Conservation (phyloP, 2,329 filamentous ascomycete species). For the Biscogniauxia marginata region DNA sequence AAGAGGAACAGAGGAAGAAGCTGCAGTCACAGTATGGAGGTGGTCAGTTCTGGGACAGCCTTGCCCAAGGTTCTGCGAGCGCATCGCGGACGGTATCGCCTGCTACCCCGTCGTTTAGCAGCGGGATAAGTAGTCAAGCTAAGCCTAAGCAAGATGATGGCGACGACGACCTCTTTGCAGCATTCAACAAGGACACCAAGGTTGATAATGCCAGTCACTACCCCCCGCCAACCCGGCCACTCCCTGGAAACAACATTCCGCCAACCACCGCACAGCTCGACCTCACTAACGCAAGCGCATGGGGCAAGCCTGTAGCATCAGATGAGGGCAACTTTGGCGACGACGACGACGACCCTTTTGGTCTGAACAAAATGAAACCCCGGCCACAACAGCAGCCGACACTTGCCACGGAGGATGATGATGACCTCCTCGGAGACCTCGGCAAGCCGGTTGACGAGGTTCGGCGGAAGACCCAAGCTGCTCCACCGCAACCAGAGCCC, state of each 20-base stretch:
- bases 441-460: slow-evolving; percentile 65
- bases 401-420: slow-evolving; percentile 47
- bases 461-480: slow-evolving; percentile 44
- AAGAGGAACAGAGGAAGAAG: slow-evolving; percentile 69
- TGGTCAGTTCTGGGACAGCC: slow-evolving; percentile 71
- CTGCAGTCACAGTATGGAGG: slow-evolving; percentile 77
- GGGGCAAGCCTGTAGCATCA: slow-evolving; percentile 40
- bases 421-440: slow-evolving; percentile 65
- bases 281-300: slow-evolving; percentile 53
- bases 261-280: slow-evolving; percentile 46
- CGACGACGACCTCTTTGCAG: slow-evolving; percentile 66
- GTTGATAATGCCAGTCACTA: slow-evolving; percentile 67
- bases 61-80: slow-evolving; percentile 55
- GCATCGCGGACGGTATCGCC: slow-evolving; percentile 49
- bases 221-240: slow-evolving; percentile 50
- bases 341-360: slow-evolving; percentile 89
- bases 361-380: slow-evolving; percentile 62
- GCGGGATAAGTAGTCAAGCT: slow-evolving; percentile 27
- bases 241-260: slow-evolving; percentile 44
- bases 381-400: slow-evolving; percentile 26
- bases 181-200: slow-evolving; percentile 64
- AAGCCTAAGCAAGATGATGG: slow-evolving; percentile 37
- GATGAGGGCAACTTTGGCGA: slow-evolving; percentile 45
- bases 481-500: slow-evolving; percentile 45
- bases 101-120: slow-evolving; percentile 32